Evolutionary conservation across 768 basidiomycete species (phyloP).

Genomic region (Lactarius hengduanensis): DNA sequence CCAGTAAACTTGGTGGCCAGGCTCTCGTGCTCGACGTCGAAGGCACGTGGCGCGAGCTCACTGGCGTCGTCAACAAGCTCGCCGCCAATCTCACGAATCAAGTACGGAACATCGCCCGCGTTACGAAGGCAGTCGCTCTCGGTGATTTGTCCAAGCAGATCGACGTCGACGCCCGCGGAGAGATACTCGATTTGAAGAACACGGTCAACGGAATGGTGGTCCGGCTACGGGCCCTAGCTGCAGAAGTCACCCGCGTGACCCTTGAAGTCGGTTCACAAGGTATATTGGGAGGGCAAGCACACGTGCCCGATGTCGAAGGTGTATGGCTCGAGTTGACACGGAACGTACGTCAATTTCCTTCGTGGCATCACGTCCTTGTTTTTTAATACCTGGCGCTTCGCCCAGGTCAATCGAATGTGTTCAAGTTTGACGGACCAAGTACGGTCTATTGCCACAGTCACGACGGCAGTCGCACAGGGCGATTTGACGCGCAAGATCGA

Average conservation of each 20-base stretch:
- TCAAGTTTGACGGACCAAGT: slow-evolving; percentile 73
- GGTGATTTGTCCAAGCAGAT: slow-evolving; percentile 90
- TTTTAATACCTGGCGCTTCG: neutral
- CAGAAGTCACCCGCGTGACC: slow-evolving; percentile 79
- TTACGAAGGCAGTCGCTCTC: slow-evolving; percentile 70
- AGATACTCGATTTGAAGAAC: slow-evolving; percentile 76
- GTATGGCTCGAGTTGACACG: slow-evolving; percentile 78
- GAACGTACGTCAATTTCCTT: slow-evolving; percentile 47
- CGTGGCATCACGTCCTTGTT: neutral
- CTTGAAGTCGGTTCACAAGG: slow-evolving; percentile 83
- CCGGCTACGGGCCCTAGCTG: slow-evolving; percentile 58
- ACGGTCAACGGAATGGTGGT: slow-evolving; percentile 51
- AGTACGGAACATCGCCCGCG: slow-evolving; percentile 52
- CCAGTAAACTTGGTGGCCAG: slow-evolving; percentile 74
- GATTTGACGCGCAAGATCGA: slow-evolving; percentile 89
- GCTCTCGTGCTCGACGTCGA: slow-evolving; percentile 84
- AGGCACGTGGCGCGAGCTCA: slow-evolving; percentile 80
- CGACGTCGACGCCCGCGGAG: slow-evolving; percentile 83
- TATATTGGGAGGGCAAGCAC: slow-evolving; percentile 81
- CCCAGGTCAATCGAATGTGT: slow-evolving; percentile 72
- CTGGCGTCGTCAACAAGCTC: slow-evolving; percentile 74
- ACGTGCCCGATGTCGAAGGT: slow-evolving; percentile 83
- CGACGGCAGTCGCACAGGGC: slow-evolving; percentile 83
- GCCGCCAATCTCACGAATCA: slow-evolving; percentile 66
- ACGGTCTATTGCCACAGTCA: slow-evolving; percentile 75